These are phyloP conservation scores for Euphorbia tirucalli DNA, from an alignment of 345 rosid species.

Conservation along the genomic window DNA sequence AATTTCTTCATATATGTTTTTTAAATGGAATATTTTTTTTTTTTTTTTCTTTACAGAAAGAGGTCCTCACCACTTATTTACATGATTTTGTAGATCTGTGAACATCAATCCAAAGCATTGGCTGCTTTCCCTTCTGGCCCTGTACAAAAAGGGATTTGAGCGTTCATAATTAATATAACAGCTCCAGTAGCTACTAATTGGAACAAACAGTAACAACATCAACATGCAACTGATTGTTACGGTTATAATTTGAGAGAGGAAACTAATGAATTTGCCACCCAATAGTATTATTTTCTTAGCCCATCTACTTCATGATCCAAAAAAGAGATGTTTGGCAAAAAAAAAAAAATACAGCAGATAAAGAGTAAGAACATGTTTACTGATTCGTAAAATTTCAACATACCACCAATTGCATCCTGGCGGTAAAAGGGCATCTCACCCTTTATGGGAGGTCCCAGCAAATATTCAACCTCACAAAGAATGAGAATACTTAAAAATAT, in stretches of 20 bases:
- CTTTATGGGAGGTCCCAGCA: too few species aligned
- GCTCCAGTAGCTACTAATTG: background rate
- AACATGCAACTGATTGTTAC: background rate
- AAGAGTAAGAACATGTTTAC: background rate
- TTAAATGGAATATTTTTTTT: slow-evolving; percentile 16
- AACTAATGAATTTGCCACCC: background rate
- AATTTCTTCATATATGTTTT: slow-evolving; percentile 16
- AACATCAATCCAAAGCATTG: slow-evolving; percentile 10
- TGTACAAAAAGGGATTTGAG: background rate
- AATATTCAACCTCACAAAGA: too few species aligned
- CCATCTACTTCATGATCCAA: background rate
- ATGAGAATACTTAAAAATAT: too few species aligned
- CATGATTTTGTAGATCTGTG: slow-evolving; percentile 15
- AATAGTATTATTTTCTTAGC: background rate
- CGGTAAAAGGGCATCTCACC: too few species aligned
- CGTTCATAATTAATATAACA: background rate
- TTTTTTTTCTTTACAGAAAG: slow-evolving; percentile 36
- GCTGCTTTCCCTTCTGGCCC: slow-evolving; percentile 16
- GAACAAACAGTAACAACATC: background rate
- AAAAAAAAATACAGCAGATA: background rate
- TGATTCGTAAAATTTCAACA: background rate
- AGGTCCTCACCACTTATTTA: slow-evolving; percentile 30
- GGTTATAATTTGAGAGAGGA: background rate
- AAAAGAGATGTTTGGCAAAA: background rate
- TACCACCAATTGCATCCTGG: too few species aligned